Evolutionary conservation across 768 basidiomycete species (phyloP).

Genomic region (Tricholoma flavovirens): DNA sequence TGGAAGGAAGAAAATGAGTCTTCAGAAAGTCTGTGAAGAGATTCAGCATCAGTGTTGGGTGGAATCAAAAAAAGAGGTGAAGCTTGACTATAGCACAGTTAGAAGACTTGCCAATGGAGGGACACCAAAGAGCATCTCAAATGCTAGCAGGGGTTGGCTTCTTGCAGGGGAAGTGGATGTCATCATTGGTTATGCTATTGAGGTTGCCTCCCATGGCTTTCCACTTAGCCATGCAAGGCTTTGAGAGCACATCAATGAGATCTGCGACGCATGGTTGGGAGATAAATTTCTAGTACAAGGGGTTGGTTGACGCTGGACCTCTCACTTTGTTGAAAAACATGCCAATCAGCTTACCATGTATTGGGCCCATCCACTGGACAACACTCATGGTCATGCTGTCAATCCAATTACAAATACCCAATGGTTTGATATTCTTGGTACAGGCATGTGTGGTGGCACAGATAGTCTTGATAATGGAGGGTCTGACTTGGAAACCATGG

Average conservation of each 20-base stretch:
- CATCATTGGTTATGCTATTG: neutral
- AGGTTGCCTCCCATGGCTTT: conserved; percentile 13
- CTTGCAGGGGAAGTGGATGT: neutral
- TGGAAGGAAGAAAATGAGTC: neutral
- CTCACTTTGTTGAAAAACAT: neutral
- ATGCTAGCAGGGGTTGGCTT: neutral
- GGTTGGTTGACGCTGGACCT: neutral
- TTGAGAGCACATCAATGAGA: conserved; percentile 19
- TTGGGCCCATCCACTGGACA: too few relatives aligned
- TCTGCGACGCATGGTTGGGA: conserved; percentile 11
- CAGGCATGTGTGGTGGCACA: neutral
- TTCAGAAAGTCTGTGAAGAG: neutral
- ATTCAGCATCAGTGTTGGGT: neutral
- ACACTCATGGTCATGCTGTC: conserved; percentile 21
- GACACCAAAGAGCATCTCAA: neutral
- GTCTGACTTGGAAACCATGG: neutral
- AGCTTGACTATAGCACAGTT: neutral
- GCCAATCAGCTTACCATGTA: neutral
- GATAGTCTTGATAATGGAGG: neutral
- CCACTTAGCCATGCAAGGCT: conserved; percentile 20
- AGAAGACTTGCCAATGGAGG: neutral
- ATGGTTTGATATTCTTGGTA: conserved; percentile 20
- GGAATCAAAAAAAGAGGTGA: neutral
- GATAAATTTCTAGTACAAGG: conserved; percentile 3
- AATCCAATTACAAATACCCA: conserved; percentile 22